Evolutionary conservation across 2,329 filamentous ascomycete genomes (phyloP).

Genomic region (Curvularia spicifera): DNA sequence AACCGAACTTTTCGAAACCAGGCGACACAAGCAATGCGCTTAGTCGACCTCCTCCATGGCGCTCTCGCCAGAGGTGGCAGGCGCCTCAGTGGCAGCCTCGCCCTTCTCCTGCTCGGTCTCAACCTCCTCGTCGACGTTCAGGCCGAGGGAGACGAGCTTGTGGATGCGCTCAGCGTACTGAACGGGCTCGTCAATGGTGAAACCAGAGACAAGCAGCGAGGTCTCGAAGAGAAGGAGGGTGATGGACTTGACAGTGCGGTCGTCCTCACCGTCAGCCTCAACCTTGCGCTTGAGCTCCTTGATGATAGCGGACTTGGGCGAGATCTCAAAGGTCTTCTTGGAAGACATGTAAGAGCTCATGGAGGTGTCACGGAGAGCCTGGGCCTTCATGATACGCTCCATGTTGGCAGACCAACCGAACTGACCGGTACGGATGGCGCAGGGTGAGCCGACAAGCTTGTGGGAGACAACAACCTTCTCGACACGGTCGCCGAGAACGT

Average conservation of each 20-base stretch:
- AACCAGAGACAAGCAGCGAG: slow-evolving; percentile 95
- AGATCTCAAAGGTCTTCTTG: slow-evolving; percentile 99
- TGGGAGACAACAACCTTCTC: slow-evolving; percentile 99
- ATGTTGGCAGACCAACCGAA: slow-evolving; percentile 99
- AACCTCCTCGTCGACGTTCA: slow-evolving; percentile 95
- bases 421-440: slow-evolving; percentile 98
- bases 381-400: slow-evolving; percentile 99
- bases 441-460: slow-evolving; percentile 93
- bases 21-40: slow-evolving; percentile 33
- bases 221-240: slow-evolving; percentile 99
- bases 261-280: slow-evolving; percentile 94
- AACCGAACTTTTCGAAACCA: slow-evolving; percentile 47
- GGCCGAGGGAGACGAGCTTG: slow-evolving; percentile 97
- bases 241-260: slow-evolving; percentile 99
- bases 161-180: slow-evolving; percentile 99
- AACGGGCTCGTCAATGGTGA: slow-evolving; percentile 99
- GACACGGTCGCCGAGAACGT: slow-evolving; percentile 98
- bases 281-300: slow-evolving; percentile 99
- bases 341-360: slow-evolving; percentile 99
- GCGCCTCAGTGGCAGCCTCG: slow-evolving; percentile 59
- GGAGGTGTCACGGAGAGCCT: slow-evolving; percentile 98
- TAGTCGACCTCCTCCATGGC: slow-evolving; percentile 99
- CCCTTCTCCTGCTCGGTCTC: slow-evolving; percentile 70
- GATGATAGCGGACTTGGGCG: slow-evolving; percentile 96
- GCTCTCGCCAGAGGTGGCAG: slow-evolving; percentile 78